phyloP scores from a whole-genome alignment of 2,329 filamentous ascomycete genomes.

The Hawksworthiomyces lignivorus region DNA sequence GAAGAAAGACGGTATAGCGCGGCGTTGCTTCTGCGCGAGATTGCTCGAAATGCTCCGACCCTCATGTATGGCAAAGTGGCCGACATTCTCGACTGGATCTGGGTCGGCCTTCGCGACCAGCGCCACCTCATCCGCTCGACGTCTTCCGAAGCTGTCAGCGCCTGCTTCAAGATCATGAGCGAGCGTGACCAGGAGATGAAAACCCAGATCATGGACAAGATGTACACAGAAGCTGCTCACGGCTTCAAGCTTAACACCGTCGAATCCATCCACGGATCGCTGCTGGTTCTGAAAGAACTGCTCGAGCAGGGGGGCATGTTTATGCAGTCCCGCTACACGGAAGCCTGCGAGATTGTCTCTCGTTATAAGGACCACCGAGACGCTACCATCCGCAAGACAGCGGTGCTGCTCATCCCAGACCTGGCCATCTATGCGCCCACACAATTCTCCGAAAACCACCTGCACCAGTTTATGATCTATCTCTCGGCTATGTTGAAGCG shows the following conservation, averaged over 20 bases:
- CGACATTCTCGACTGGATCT: slow-evolving; percentile 93
- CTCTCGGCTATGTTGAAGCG: slow-evolving; percentile 89
- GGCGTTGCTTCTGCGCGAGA: slow-evolving; percentile 80
- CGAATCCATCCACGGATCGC: slow-evolving; percentile 87
- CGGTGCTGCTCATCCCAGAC: slow-evolving; percentile 85
- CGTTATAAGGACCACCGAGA: slow-evolving; percentile 92
- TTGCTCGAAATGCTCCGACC: slow-evolving; percentile 87
- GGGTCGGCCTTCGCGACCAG: slow-evolving; percentile 84
- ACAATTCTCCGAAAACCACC: slow-evolving; percentile 78
- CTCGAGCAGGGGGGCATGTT: slow-evolving; percentile 96
- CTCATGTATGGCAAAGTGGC: slow-evolving; percentile 92
- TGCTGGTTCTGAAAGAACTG: slow-evolving; percentile 86
- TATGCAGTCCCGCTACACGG: slow-evolving; percentile 91
- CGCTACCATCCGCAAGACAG: slow-evolving; percentile 75
- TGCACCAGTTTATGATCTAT: slow-evolving; percentile 96
- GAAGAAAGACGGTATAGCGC: slow-evolving; percentile 92
- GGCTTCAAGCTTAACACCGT: slow-evolving; percentile 75
- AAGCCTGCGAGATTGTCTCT: slow-evolving; percentile 87
- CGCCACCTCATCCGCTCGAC: slow-evolving; percentile 89
- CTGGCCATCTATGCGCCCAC: slow-evolving; percentile 86
- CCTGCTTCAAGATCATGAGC: slow-evolving; percentile 92
- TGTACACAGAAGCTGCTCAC: slow-evolving; percentile 75
- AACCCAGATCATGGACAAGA: slow-evolving; percentile 79
- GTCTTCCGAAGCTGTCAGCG: slow-evolving; percentile 85
- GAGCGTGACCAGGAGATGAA: slow-evolving; percentile 86